Evolutionary conservation across 202 grass and related monocot species (phyloP).

Genomic region (Bolboschoenoplectus hybrid): DNA sequence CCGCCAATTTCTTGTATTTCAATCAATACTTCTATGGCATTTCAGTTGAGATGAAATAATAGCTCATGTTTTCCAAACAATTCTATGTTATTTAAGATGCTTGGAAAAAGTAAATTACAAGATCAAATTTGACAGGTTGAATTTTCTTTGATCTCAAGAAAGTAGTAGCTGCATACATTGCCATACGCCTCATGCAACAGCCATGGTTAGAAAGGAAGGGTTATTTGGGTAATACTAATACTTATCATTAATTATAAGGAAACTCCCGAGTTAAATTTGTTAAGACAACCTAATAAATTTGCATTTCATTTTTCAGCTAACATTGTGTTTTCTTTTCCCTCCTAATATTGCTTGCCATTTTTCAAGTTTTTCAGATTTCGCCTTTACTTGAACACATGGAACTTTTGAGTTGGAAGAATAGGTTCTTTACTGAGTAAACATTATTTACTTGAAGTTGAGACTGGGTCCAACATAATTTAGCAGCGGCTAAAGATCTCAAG

Average conservation of each 20-base stretch:
- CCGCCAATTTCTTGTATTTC: constrained; percentile 1
- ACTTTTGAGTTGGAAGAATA: neutral
- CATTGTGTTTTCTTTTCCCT: neutral
- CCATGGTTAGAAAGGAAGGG: neutral
- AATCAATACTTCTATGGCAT: neutral
- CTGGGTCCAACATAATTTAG: too few relatives aligned
- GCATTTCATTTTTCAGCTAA: neutral
- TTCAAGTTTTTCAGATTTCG: neutral
- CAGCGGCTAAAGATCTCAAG: too few relatives aligned
- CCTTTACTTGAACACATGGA: neutral
- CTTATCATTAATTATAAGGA: neutral
- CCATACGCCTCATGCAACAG: neutral
- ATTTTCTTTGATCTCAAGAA: neutral
- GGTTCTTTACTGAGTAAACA: neutral
- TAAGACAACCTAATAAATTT: neutral
- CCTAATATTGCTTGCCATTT: neutral
- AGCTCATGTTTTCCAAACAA: neutral
- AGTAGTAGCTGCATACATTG: neutral
- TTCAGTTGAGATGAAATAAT: constrained; percentile 4
- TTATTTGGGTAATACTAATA: neutral
- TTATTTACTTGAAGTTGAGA: too few relatives aligned
- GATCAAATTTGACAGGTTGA: neutral
- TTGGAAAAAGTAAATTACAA: neutral
- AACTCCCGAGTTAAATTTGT: neutral
- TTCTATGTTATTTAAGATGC: neutral